Percentiles rank a stretch among this genome's conserved stretches.
Evolutionary conservation across 495 filamentous ascomycete genomes (phyloP).

Genomic region (Aspergillus bertholletiae): DNA sequence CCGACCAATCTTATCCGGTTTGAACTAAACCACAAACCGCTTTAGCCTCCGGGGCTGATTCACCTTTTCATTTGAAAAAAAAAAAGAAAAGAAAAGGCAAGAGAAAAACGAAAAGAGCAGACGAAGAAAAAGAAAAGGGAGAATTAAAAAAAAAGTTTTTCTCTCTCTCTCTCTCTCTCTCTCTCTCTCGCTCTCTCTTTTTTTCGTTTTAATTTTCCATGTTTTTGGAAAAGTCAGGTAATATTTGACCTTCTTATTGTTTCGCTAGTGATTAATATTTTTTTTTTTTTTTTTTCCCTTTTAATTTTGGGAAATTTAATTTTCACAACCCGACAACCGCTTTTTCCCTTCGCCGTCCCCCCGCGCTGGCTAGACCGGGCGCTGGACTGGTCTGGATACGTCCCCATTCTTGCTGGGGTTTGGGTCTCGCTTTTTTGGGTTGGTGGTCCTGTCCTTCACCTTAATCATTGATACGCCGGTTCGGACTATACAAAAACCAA

Average conservation of each 20-base stretch:
- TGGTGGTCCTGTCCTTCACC: background rate
- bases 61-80: too few relatives aligned
- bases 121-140: too few relatives aligned
- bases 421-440: conserved; percentile 1
- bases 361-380: conserved; percentile 25
- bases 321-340: background rate
- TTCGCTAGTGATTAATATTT: too few relatives aligned
- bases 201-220: too few relatives aligned
- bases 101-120: too few relatives aligned
- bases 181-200: too few relatives aligned
- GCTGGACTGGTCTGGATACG: conserved; percentile 18
- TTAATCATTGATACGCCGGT: conserved; percentile 1
- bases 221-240: too few relatives aligned
- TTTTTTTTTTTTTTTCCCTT: background rate
- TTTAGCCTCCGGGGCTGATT: background rate
- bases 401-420: conserved; percentile 17
- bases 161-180: too few relatives aligned
- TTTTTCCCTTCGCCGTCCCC: conserved; percentile 10
- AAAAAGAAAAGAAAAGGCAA: too few relatives aligned
- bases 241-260: conserved; percentile 2
- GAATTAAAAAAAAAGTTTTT: too few relatives aligned
- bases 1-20: too few relatives aligned
- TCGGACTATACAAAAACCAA: conserved; percentile 1
- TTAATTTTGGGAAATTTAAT: background rate
- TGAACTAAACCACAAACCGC: background rate